These are phyloP conservation scores for Chenopodium suecicum DNA, from an alignment of 148 eudicot species.

Conservation along the genomic window DNA sequence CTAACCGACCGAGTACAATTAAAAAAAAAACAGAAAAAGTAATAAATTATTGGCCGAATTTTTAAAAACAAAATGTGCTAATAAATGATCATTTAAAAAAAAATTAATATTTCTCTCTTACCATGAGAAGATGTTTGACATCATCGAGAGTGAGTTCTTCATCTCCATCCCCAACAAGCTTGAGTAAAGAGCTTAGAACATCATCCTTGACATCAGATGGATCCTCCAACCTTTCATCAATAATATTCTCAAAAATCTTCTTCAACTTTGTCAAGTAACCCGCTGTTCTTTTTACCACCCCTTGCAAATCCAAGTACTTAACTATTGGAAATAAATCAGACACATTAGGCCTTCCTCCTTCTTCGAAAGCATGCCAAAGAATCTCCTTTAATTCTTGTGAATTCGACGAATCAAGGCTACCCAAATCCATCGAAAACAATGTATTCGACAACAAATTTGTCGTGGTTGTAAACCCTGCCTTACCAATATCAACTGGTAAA, in stretches of 20 bases:
- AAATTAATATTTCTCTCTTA: neutral
- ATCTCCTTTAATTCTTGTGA: slow-evolving; percentile 22
- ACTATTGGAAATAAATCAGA: slow-evolving; percentile 43
- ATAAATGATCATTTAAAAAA: too few relatives aligned
- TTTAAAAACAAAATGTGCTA: too few relatives aligned
- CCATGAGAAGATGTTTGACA: slow-evolving; percentile 21
- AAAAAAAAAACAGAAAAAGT: too few relatives aligned
- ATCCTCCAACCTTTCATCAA: slow-evolving; percentile 9
- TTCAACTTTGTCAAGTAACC: slow-evolving; percentile 43
- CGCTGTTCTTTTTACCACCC: slow-evolving; percentile 33
- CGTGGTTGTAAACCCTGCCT: slow-evolving; percentile 6
- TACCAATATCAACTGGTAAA: slow-evolving; percentile 10
- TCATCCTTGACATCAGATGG: slow-evolving; percentile 19
- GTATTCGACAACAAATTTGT: slow-evolving; percentile 22
- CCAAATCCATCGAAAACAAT: slow-evolving; percentile 18
- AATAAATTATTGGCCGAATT: too few relatives aligned
- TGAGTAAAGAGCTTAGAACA: slow-evolving; percentile 18
- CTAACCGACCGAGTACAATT: too few relatives aligned
- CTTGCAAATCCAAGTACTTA: slow-evolving; percentile 39
- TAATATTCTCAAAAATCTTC: slow-evolving; percentile 34
- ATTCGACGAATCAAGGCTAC: neutral
- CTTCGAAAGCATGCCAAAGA: slow-evolving; percentile 6
- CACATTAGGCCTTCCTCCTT: slow-evolving; percentile 39
- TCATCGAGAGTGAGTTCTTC: slow-evolving; percentile 13
- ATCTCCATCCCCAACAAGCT: neutral